Percentiles rank a stretch among this genome's conserved stretches.
Conservation (phyloP, 768 basidiomycete species). For the Boletus huronensis region DNA sequence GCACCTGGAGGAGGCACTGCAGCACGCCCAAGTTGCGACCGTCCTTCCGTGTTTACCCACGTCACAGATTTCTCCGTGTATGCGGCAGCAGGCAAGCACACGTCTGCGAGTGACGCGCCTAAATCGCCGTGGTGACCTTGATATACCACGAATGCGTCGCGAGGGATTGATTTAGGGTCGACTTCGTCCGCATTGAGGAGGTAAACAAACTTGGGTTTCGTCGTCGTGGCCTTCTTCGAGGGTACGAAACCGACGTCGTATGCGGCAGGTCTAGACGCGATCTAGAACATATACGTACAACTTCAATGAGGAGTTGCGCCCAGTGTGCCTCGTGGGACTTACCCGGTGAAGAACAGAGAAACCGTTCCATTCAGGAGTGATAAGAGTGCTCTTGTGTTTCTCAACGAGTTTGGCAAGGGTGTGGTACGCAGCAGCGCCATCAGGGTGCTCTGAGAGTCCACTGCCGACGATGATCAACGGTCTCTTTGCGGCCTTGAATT, state of each 20-base stretch:
- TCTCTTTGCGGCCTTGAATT: conserved; percentile 85
- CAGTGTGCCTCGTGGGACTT: conserved; percentile 18
- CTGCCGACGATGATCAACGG: conserved; percentile 94
- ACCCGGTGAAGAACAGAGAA: conserved; percentile 92
- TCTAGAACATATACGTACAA: conserved; percentile 39
- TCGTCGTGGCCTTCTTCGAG: conserved; percentile 67
- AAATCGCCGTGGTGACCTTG: conserved; percentile 98
- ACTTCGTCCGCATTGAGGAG: conserved; percentile 95
- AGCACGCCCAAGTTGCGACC: conserved; percentile 83
- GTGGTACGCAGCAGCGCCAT: conserved; percentile 75
- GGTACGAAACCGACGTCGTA: conserved; percentile 95
- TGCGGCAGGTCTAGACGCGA: conserved; percentile 88
- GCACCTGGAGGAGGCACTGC: conserved; percentile 96
- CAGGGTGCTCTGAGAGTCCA: conserved; percentile 78
- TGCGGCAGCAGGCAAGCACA: conserved; percentile 87
- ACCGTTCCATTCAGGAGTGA: conserved; percentile 94
- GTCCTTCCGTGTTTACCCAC: conserved; percentile 97
- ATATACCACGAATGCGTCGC: conserved; percentile 94
- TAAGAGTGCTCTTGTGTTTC: conserved; percentile 65
- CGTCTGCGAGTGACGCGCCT: conserved; percentile 96
- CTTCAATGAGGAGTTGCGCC: not conserved
- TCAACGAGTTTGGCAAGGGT: conserved; percentile 77
- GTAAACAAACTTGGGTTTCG: conserved; percentile 92
- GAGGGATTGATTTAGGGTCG: conserved; percentile 82
- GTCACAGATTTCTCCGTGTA: conserved; percentile 91